phyloP scores from a whole-genome alignment of 78 protist genomes.

The Protostelium mycophagum region DNA sequence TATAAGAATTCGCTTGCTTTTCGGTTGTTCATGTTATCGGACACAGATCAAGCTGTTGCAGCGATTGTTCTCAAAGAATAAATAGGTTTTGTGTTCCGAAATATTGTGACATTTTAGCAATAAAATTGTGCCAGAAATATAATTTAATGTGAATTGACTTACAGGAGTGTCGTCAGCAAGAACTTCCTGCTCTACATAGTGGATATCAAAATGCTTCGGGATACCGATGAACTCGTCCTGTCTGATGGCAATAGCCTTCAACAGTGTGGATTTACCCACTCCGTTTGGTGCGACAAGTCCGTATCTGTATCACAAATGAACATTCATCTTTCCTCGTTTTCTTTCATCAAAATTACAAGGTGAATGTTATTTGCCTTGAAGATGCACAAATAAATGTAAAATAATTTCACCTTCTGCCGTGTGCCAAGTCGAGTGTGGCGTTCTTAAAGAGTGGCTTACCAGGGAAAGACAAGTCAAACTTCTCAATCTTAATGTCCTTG shows the following conservation, averaged over 20 bases:
- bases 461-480: conserved; percentile 46
- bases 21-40: no score
- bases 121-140: no score
- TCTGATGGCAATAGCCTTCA: conserved; percentile 70
- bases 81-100: no score
- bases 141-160: no score
- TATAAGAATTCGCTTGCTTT: not conserved
- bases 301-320: no score
- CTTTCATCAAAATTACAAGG: not conserved
- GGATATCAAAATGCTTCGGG: conserved; percentile 70
- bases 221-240: conserved; percentile 37
- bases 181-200: conserved; percentile 88
- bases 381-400: not conserved
- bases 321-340: no score
- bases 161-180: conserved; percentile 55
- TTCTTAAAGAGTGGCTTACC: conserved; percentile 55
- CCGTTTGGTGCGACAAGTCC: conserved; percentile 94
- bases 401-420: conserved; percentile 35
- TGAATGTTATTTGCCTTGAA: not conserved
- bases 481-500: conserved; percentile 62
- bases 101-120: no score
- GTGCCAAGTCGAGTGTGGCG: conserved; percentile 41
- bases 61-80: no score
- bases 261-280: conserved; percentile 89
- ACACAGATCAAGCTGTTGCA: no score